These are phyloP conservation scores for Telfairia occidentalis DNA, from an alignment of 331 rosid genomes.

Conservation along the genomic window DNA sequence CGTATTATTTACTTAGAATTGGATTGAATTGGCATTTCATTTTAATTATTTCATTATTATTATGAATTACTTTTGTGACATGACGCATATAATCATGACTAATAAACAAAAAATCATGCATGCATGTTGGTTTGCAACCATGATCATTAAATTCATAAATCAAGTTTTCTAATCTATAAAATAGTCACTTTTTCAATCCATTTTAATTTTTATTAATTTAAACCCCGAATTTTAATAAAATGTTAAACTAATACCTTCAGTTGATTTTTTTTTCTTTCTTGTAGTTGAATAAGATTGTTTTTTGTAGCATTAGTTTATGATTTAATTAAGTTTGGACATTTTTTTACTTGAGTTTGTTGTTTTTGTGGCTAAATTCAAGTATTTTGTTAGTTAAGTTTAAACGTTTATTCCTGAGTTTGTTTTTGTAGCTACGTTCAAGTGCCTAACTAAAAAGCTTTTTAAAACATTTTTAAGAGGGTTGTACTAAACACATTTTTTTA, in stretches of 20 bases:
- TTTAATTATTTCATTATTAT: not conserved
- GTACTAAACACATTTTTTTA: no score
- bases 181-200: not conserved
- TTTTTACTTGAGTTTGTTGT: not conserved
- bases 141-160: not conserved
- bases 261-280: no score
- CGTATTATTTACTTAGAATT: no score
- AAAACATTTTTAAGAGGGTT: no score
- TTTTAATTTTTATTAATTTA: not conserved
- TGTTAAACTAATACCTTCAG: not conserved
- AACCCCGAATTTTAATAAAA: not conserved
- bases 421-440: no score
- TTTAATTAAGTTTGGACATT: not conserved
- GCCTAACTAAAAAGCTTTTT: no score
- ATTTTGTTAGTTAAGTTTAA: not conserved
- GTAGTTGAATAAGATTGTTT: no score
- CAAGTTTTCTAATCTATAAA: not conserved
- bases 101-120: not conserved
- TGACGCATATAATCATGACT: not conserved
- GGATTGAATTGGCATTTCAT: no score
- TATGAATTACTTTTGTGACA: not conserved
- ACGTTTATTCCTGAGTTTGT: no score
- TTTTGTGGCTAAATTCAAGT: not conserved
- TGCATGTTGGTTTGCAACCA: not conserved
- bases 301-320: no score